phyloP scores from a whole-genome alignment of 306 rosid species.

The Pterocarpus macrocarpus region DNA sequence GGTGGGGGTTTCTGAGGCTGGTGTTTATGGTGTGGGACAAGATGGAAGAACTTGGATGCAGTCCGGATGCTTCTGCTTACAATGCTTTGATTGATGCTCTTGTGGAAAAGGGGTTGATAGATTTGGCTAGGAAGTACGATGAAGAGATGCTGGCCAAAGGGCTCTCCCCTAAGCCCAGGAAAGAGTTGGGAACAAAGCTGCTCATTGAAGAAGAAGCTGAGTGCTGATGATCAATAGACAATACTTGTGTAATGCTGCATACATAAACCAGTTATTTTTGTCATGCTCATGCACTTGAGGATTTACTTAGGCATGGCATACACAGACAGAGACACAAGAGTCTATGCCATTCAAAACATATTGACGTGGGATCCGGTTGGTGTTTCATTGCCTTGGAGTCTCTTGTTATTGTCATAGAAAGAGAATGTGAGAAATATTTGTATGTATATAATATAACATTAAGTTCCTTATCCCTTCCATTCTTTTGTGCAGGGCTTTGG shows the following conservation, averaged over 20 bases:
- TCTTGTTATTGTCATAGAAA: too few relatives aligned
- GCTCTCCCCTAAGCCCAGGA: conserved; percentile 85
- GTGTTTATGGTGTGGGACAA: conserved; percentile 78
- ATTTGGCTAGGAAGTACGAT: conserved; percentile 78
- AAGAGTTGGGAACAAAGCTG: conserved; percentile 66
- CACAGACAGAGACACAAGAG: too few relatives aligned
- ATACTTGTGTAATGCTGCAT: background rate
- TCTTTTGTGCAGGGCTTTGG: too few relatives aligned
- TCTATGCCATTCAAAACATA: too few relatives aligned
- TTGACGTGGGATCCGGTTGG: too few relatives aligned
- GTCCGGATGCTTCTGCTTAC: conserved; percentile 85
- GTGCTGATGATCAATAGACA: background rate
- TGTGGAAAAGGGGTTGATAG: conserved; percentile 79
- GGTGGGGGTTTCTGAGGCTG: conserved; percentile 93
- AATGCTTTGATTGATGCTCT: conserved; percentile 88
- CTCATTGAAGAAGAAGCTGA: background rate
- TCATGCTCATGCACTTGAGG: too few relatives aligned
- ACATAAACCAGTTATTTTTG: too few relatives aligned
- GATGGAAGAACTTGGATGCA: conserved; percentile 80
- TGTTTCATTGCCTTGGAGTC: too few relatives aligned
- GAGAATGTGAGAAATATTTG: too few relatives aligned
- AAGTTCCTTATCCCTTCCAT: too few relatives aligned
- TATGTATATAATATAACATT: too few relatives aligned
- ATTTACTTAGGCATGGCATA: too few relatives aligned
- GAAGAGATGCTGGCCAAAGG: conserved; percentile 90